Conservation (phyloP, 2,329 filamentous ascomycete genomes). For the Parasarocladium wereldwijsianum region DNA sequence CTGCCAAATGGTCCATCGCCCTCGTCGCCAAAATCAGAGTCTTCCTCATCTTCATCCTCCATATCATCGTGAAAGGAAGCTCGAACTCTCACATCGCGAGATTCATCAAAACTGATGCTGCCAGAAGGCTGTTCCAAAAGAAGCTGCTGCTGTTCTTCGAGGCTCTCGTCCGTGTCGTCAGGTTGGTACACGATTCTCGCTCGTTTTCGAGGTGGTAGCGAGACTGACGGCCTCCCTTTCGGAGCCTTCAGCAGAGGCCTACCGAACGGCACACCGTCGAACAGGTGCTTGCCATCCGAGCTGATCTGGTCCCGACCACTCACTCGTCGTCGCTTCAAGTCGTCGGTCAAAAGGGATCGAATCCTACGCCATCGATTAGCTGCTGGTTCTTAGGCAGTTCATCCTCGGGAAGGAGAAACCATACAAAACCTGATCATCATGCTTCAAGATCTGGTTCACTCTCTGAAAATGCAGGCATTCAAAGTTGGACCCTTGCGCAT, state of each 20-base stretch:
- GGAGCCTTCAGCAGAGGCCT: constrained; percentile 49
- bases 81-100: constrained; percentile 10
- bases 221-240: constrained; percentile 47
- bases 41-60: constrained; percentile 9
- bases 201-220: constrained; percentile 62
- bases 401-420: constrained; percentile 13
- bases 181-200: constrained; percentile 32
- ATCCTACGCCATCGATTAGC: constrained; percentile 37
- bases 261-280: constrained; percentile 79
- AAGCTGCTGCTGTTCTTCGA: constrained; percentile 17
- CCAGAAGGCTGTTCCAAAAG: constrained; percentile 20
- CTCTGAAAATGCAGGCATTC: constrained; percentile 80
- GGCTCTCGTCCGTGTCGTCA: constrained; percentile 25
- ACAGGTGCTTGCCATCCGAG: constrained; percentile 59
- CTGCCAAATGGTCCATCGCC: constrained; percentile 7
- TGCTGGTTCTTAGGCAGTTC: constrained; percentile 47
- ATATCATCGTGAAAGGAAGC: constrained; percentile 10
- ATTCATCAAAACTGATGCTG: constrained; percentile 4
- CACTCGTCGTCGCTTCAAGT: constrained; percentile 57
- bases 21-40: constrained; percentile 7
- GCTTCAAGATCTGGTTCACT: constrained; percentile 54
- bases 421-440: constrained; percentile 73
- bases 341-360: constrained; percentile 59
- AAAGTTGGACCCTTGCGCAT: constrained; percentile 43
- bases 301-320: constrained; percentile 74